Evolutionary conservation across 1,139 yeast genomes (phyloP).

Genomic region (Geotrichum phurueaensis): DNA sequence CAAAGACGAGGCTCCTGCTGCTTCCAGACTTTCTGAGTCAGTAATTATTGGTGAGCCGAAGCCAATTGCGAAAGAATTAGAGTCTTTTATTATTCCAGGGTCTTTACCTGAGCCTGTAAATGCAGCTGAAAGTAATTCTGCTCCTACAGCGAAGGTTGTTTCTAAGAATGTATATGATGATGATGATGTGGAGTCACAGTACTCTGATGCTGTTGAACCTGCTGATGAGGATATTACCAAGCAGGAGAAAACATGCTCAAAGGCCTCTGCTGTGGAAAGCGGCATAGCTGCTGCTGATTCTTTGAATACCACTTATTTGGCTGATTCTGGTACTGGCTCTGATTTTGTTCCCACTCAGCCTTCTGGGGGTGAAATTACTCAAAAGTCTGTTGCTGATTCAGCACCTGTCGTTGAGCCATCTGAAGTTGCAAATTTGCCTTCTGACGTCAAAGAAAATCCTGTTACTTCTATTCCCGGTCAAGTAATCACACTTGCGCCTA

Average conservation of each 20-base stretch:
- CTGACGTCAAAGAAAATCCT: not conserved
- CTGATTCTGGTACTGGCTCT: not conserved
- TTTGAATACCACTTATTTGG: not conserved
- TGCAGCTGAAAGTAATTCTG: not conserved
- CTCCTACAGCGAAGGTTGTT: not conserved
- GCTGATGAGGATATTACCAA: not conserved
- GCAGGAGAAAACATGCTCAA: not conserved
- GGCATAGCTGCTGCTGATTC: not conserved
- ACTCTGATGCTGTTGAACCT: constrained; percentile 7
- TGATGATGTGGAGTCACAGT: constrained; percentile 5
- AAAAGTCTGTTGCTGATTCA: not conserved
- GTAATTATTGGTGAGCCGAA: not conserved
- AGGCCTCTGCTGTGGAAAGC: not conserved
- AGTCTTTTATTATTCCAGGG: not conserved
- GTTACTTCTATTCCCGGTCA: not conserved
- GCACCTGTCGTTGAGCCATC: not conserved
- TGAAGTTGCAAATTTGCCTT: not conserved
- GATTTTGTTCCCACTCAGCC: not conserved
- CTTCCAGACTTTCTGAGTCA: not conserved
- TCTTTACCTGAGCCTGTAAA: not conserved
- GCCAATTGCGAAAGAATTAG: not conserved
- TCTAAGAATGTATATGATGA: not conserved
- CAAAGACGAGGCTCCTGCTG: not conserved
- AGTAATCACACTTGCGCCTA: not conserved
- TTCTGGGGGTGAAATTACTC: not conserved